Percentiles rank a stretch among this genome's conserved stretches.
Conservation (phyloP, 1,284 basidiomycete species). For the Anthracocystis walkeri region DNA sequence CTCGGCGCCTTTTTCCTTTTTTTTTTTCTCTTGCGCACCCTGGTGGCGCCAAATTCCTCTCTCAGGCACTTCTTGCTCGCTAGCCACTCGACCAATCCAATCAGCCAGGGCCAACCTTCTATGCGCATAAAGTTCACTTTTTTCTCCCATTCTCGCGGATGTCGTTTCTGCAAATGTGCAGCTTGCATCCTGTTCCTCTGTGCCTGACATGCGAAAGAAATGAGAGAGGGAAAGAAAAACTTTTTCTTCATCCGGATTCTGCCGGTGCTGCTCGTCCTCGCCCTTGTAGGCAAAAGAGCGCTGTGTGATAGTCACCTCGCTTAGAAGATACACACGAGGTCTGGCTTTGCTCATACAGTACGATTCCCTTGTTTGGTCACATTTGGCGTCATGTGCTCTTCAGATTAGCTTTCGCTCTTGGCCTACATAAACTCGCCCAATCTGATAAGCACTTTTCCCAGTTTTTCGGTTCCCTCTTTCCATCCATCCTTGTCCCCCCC, state of each 20-base stretch:
- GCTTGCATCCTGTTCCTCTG: neutral
- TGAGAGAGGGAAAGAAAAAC: neutral
- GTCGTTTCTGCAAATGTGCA: neutral
- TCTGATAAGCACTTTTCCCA: conserved; percentile 28
- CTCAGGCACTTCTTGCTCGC: neutral
- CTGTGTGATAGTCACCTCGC: neutral
- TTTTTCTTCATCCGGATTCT: conserved; percentile 7
- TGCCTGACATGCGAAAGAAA: conserved; percentile 6
- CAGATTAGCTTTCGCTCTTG: too few relatives aligned
- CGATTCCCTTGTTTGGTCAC: neutral
- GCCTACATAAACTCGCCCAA: conserved; percentile 5
- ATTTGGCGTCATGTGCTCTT: neutral
- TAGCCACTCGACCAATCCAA: neutral
- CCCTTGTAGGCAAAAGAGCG: neutral
- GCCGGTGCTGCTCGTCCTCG: neutral
- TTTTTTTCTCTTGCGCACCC: too few relatives aligned
- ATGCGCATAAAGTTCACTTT: conserved; percentile 6
- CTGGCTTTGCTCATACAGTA: neutral
- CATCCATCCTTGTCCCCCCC: neutral
- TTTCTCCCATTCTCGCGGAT: neutral
- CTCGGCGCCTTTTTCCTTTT: too few relatives aligned
- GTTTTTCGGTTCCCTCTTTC: neutral
- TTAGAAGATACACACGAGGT: neutral
- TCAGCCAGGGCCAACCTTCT: neutral
- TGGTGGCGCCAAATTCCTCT: too few relatives aligned